Conservation (phyloP, 345 rosid species). For the Psidium friedrichsthalianum region DNA sequence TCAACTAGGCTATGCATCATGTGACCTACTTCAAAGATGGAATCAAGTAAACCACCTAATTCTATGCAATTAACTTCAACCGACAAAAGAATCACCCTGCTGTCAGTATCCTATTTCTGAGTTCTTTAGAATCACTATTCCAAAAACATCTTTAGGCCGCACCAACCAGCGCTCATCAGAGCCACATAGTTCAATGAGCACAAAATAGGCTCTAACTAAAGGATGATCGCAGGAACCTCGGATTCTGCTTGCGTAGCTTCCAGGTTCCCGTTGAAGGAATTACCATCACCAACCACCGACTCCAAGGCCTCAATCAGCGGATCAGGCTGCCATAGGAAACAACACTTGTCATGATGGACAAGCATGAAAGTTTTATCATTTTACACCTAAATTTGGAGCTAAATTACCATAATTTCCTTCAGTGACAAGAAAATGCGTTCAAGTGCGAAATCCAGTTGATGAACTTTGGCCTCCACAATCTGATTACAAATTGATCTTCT, state of each 20-base stretch:
- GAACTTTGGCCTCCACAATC: slow-evolving; percentile 93
- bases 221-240: slow-evolving; percentile 37
- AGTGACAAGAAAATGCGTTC: slow-evolving; percentile 83
- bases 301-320: slow-evolving; percentile 75
- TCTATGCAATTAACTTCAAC: neutral
- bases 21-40: neutral
- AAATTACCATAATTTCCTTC: slow-evolving; percentile 64
- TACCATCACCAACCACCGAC: slow-evolving; percentile 56
- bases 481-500: slow-evolving; percentile 18
- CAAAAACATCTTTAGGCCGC: neutral
- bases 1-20: neutral
- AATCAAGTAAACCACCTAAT: neutral
- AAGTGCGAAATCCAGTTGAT: slow-evolving; percentile 71
- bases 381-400: neutral
- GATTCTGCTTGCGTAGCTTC: slow-evolving; percentile 60
- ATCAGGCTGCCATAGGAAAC: slow-evolving; percentile 53
- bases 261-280: slow-evolving; percentile 43
- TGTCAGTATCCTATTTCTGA: neutral
- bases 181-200: neutral
- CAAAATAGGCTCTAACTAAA: neutral
- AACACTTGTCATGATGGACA: neutral
- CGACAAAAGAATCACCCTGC: neutral
- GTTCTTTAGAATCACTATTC: neutral
- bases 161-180: neutral
- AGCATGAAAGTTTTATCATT: neutral